Percentiles rank a stretch among this genome's conserved stretches.
Evolutionary conservation across 768 basidiomycete genomes (phyloP).

Genomic region (Thelephora ganbajun): DNA sequence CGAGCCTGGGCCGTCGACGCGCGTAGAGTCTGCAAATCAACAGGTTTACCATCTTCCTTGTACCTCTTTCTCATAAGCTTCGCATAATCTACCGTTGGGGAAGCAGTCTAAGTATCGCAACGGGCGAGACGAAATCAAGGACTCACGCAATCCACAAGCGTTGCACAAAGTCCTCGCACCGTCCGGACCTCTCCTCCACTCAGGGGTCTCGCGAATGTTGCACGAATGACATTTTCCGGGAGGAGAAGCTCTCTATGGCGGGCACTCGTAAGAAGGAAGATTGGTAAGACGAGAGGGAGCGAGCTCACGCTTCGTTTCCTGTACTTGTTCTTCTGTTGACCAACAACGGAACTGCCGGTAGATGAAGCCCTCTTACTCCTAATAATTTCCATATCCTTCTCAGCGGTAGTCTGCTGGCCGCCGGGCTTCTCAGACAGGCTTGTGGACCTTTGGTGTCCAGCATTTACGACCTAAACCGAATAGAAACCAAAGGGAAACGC

Average conservation of each 20-base stretch:
- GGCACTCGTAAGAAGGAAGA: slow-evolving; percentile 12
- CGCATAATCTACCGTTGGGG: slow-evolving; percentile 46
- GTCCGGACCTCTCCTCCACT: slow-evolving; percentile 77
- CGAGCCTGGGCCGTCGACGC: slow-evolving; percentile 29
- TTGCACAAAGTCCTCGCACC: slow-evolving; percentile 77
- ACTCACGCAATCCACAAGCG: slow-evolving; percentile 75
- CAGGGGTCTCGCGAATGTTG: slow-evolving; percentile 79
- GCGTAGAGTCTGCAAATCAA: slow-evolving; percentile 66
- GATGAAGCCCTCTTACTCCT: slow-evolving; percentile 66
- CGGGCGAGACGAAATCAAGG: background rate
- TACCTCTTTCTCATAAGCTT: slow-evolving; percentile 73
- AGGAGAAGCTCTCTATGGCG: slow-evolving; percentile 62
- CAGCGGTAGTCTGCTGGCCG: slow-evolving; percentile 42
- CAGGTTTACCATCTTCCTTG: slow-evolving; percentile 48
- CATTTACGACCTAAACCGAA: too few species aligned
- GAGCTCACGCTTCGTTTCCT: slow-evolving; percentile 70
- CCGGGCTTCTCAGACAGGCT: too few species aligned
- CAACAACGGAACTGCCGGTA: slow-evolving; percentile 32
- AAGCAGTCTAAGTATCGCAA: background rate
- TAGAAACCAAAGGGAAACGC: too few species aligned
- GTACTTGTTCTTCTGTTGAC: slow-evolving; percentile 66
- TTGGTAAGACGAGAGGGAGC: slow-evolving; percentile 4
- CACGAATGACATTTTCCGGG: slow-evolving; percentile 83
- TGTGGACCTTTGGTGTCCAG: too few species aligned
- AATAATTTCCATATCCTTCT: slow-evolving; percentile 78